A percentile compares a stretch with the other conserved stretches of the same genome.
Conservation (phyloP, 2,329 filamentous ascomycete species). For the Colletotrichum musae region DNA sequence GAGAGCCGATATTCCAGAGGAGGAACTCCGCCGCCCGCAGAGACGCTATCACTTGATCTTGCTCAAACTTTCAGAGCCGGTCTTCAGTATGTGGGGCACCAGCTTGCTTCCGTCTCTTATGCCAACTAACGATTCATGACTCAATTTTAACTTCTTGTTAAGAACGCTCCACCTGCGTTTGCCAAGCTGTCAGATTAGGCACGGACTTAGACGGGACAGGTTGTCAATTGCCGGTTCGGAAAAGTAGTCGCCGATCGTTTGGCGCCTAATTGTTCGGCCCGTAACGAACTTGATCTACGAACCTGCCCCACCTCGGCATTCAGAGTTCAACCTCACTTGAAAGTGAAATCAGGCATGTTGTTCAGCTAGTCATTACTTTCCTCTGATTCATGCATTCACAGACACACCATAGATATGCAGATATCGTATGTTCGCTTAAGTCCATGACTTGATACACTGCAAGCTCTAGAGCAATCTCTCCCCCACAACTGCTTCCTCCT, state of each 20-base stretch:
- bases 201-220: not conserved
- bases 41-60: not conserved
- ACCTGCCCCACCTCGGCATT: not conserved
- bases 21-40: not conserved
- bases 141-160: no score
- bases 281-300: not conserved
- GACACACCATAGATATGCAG: not conserved
- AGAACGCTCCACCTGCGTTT: no score
- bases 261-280: not conserved
- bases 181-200: not conserved
- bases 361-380: not conserved
- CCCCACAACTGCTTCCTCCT: not conserved
- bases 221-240: not conserved
- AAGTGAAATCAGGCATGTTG: not conserved
- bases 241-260: not conserved
- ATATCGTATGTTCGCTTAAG: not conserved
- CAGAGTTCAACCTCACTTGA: not conserved
- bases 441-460: not conserved
- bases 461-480: not conserved
- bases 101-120: no score
- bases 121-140: no score
- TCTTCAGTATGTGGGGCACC: not conserved
- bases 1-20: no score
- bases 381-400: not conserved
- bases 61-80: not conserved